Percentiles rank a stretch among this genome's conserved stretches.
Evolutionary conservation across 177 flowering plant genomes (phyloP).

Genomic region (Vitis hybrid): DNA sequence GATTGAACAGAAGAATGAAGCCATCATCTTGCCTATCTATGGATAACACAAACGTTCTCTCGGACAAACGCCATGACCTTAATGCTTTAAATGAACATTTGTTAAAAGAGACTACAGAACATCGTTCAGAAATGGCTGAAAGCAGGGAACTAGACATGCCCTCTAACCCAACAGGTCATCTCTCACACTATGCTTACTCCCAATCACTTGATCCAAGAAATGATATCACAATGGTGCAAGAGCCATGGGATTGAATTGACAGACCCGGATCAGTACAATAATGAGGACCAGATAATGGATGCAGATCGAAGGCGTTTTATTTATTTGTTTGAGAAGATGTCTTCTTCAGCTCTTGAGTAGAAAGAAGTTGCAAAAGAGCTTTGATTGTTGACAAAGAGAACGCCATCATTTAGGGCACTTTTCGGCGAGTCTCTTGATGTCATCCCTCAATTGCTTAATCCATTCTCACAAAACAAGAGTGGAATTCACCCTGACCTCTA

Average conservation of each 20-base stretch:
- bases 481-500: conserved; percentile 49
- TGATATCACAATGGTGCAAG: conserved; percentile 75
- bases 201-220: conserved; percentile 54
- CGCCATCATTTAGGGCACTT: conserved; percentile 64
- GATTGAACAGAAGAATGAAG: no score
- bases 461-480: conserved; percentile 36
- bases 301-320: conserved; percentile 50
- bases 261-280: conserved; percentile 18
- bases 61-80: no score
- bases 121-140: conserved; percentile 67
- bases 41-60: no score
- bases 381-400: conserved; percentile 60
- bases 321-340: conserved; percentile 49
- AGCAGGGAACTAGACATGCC: conserved; percentile 66
- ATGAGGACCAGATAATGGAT: conserved; percentile 46
- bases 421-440: conserved; percentile 55
- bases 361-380: conserved; percentile 75
- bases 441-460: conserved; percentile 52
- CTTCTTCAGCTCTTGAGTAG: conserved; percentile 42
- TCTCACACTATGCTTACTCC: conserved; percentile 67
- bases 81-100: no score
- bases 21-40: no score
- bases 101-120: no score
- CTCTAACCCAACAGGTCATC: conserved; percentile 72
- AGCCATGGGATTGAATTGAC: conserved; percentile 57